Base-by-base conservation (phyloP, 495 filamentous ascomycete genomes). In the Tuber melanosporum region DNA sequence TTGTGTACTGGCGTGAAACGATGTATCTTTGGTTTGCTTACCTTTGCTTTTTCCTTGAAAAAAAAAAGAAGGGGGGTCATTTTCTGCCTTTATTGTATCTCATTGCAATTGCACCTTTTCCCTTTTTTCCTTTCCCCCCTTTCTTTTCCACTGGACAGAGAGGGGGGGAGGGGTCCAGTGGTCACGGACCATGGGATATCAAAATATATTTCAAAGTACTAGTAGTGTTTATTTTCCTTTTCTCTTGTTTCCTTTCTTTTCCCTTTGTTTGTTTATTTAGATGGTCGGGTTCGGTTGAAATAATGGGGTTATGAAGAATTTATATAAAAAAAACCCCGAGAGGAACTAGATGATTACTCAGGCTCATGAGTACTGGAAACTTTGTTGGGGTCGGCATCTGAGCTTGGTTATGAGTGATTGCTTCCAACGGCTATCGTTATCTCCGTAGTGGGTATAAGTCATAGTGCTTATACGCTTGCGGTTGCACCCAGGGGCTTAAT, bases 51-150 rank as follows among this genome's bases (percentile, higher is more conserved):
- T 66, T 73, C 62, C 41, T 72, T 71, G 10, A 17, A 75, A 79
- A 79, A 75, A 46, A 78, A 78, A 39, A 71, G 62, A 73, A 52
- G 74, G 49, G 75, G 71, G 78, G 72, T 41, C 75, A 76, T 77
- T 79, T 78, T 80, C 73, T 62, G 66, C 71, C 71, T 47, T 80
- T n/a, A 70, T 76, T 79, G 73, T 70, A 76, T 77, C 57, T 42
- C 49, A 79, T 70, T 62, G 73, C 76, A 74, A 70, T 45, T 42
- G 44, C 46, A 74, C 71, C 49, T 66, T 81, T 80, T 81, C 72
- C 66, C 72, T 12, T 15, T 15, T 15, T 15, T 15, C 10, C 10
- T 1, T 80, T 77, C 39, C 2, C 57, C 22, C 26, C 32, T 73
- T 12, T 71, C 71, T 14, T 17, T 36, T 66, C 57, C 3, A 36